phyloP scores from a whole-genome alignment of 2,329 filamentous ascomycete species.

The Trichophyton schoenleinii region DNA sequence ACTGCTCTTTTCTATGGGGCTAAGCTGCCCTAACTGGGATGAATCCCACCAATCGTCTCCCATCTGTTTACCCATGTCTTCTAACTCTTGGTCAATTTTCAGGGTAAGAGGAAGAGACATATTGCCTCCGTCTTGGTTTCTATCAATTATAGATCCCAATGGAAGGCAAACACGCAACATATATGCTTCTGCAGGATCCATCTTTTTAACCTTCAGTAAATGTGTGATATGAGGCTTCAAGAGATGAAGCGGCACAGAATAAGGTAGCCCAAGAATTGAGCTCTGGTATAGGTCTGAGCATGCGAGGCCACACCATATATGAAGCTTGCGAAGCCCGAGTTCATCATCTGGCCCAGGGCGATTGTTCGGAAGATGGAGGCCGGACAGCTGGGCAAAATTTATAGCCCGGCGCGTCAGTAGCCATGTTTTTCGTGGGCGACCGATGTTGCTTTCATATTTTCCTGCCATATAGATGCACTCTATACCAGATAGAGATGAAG shows the following conservation, averaged over 20 bases:
- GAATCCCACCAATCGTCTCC: constrained; percentile 22
- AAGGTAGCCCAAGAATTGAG: constrained; percentile 43
- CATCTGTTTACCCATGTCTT: constrained; percentile 21
- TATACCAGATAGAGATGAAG: constrained; percentile 40
- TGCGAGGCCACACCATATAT: constrained; percentile 31
- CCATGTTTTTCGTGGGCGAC: constrained; percentile 45
- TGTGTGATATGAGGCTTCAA: constrained; percentile 21
- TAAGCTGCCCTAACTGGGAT: constrained; percentile 19
- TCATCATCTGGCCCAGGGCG: constrained; percentile 18
- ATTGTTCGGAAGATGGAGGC: constrained; percentile 31
- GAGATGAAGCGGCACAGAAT: constrained; percentile 25
- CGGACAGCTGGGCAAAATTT: constrained; percentile 41
- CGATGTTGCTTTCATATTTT: constrained; percentile 44
- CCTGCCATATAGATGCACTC: constrained; percentile 41
- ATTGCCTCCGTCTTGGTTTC: constrained; percentile 27
- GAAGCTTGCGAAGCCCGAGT: constrained; percentile 22
- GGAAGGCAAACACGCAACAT: constrained; percentile 23
- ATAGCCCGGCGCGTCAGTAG: constrained; percentile 39
- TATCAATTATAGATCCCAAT: constrained; percentile 29
- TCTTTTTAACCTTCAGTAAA: constrained; percentile 13
- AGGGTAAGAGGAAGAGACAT: constrained; percentile 30
- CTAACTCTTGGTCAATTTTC: constrained; percentile 31
- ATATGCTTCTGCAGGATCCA: constrained; percentile 19
- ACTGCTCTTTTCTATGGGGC: constrained; percentile 9
- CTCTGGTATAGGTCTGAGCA: constrained; percentile 40